Evolutionary conservation across 2,329 filamentous ascomycete genomes (phyloP).

Genomic region (Penicillium glabrum): DNA sequence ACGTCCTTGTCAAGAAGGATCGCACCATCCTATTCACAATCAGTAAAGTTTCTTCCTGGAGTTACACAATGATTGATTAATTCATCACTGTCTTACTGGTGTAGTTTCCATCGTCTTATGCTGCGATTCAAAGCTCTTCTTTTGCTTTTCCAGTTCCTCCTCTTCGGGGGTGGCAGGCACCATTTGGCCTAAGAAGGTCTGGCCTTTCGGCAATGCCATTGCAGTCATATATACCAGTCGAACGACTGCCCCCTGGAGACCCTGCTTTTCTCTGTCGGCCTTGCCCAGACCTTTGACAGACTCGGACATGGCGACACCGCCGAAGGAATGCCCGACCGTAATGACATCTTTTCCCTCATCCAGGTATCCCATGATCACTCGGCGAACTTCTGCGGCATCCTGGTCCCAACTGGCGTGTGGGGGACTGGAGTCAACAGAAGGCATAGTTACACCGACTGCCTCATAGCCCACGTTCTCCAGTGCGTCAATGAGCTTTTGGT

Average conservation of each 20-base stretch:
- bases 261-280: conserved; percentile 17
- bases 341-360: conserved; percentile 31
- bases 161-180: conserved; percentile 25
- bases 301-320: conserved; percentile 32
- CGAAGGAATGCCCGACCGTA: conserved; percentile 34
- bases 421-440: conserved; percentile 26
- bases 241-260: conserved; percentile 16
- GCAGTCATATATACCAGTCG: conserved; percentile 31
- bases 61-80: not conserved
- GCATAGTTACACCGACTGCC: conserved; percentile 22
- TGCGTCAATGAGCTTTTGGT: conserved; percentile 19
- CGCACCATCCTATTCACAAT: conserved; percentile 20
- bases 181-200: conserved; percentile 24
- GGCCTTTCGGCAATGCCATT: conserved; percentile 25
- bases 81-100: conserved; percentile 11
- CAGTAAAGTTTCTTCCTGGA: not conserved
- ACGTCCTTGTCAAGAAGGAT: conserved; percentile 16
- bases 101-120: conserved; percentile 17
- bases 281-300: conserved; percentile 30
- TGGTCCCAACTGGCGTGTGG: conserved; percentile 25
- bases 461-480: conserved; percentile 20
- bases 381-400: conserved; percentile 26
- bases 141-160: conserved; percentile 17
- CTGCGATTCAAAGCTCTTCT: conserved; percentile 14
- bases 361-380: conserved; percentile 19